Evolutionary conservation across 306 rosid genomes (phyloP).

Genomic region (Cyamopsis tetragonoloba): DNA sequence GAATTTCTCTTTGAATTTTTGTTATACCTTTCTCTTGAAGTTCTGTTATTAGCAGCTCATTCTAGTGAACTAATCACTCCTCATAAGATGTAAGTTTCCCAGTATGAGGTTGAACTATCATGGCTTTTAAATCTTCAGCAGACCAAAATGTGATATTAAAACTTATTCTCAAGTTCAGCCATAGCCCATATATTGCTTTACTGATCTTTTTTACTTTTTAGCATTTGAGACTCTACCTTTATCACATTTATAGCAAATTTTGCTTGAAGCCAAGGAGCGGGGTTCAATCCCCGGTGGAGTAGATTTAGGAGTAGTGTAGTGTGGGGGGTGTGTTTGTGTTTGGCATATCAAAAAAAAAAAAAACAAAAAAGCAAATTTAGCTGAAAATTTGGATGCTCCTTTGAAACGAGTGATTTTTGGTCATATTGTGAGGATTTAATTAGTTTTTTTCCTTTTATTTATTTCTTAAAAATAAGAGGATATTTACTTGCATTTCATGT

Average conservation of each 20-base stretch:
- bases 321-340: too few species aligned
- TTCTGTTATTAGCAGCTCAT: constrained; percentile 5
- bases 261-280: too few species aligned
- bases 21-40: neutral
- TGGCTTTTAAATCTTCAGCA: neutral
- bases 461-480: neutral
- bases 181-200: constrained; percentile 3
- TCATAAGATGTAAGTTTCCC: neutral
- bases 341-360: too few species aligned
- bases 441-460: neutral
- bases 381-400: neutral
- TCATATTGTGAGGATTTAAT: neutral
- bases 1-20: neutral
- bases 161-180: constrained; percentile 20
- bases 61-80: constrained; percentile 10
- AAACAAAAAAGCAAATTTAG: neutral
- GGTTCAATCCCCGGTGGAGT: too few species aligned
- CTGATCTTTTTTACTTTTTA: neutral
- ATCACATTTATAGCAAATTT: neutral
- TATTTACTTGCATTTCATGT: constrained; percentile 28
- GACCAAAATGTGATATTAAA: neutral
- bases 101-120: neutral
- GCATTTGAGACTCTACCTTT: constrained; percentile 10
- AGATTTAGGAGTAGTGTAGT: too few species aligned
- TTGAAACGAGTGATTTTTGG: neutral